A percentile compares a stretch with the other conserved stretches of the same genome.
phyloP scores from a whole-genome alignment of 768 basidiomycete species.

The Leccinum subgranulosum region DNA sequence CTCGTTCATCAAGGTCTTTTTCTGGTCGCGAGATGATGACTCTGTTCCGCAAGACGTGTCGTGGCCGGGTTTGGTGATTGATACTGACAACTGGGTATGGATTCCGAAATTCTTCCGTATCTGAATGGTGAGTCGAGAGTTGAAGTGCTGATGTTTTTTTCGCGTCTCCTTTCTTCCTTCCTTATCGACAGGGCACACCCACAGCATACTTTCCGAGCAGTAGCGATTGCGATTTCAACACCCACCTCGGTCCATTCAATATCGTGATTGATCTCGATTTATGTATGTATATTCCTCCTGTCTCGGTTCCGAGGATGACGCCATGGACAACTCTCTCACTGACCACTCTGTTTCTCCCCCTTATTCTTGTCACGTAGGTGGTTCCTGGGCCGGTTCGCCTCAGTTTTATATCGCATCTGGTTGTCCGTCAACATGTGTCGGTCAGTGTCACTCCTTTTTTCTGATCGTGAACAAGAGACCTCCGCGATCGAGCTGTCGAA shows the following conservation, averaged over 20 bases:
- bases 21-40: slow-evolving; percentile 34
- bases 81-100: slow-evolving; percentile 27
- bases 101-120: not conserved
- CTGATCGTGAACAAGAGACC: not conserved
- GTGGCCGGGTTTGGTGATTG: slow-evolving; percentile 13
- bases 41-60: slow-evolving; percentile 34
- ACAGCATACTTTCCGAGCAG: slow-evolving; percentile 56
- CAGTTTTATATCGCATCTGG: slow-evolving; percentile 16
- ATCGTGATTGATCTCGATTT: slow-evolving; percentile 57
- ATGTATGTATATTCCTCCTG: slow-evolving; percentile 12
- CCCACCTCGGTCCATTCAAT: slow-evolving; percentile 53
- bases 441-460: slow-evolving; percentile 15
- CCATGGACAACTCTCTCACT: not conserved
- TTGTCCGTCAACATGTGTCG: slow-evolving; percentile 28
- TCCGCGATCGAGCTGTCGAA: not conserved
- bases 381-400: slow-evolving; percentile 26
- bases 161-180: no score
- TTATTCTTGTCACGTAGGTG: slow-evolving; percentile 15
- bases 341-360: not conserved
- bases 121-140: no score
- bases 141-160: not conserved
- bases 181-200: slow-evolving; percentile 47
- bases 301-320: not conserved
- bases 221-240: slow-evolving; percentile 52
- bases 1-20: slow-evolving; percentile 37